phyloP scores from a whole-genome alignment of 768 basidiomycete species.

The Tylopilus felleus region DNA sequence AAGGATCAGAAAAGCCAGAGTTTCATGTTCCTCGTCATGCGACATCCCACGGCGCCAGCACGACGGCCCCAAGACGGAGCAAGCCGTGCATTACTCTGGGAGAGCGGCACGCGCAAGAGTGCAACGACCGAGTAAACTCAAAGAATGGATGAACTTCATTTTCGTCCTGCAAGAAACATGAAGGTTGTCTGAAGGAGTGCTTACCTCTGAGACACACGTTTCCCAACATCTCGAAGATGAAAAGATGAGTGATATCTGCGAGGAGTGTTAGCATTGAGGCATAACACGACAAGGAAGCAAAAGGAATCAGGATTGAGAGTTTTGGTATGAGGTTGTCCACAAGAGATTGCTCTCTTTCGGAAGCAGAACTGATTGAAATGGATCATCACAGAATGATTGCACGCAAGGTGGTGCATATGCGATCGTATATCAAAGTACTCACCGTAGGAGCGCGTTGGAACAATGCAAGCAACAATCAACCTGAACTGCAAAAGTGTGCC shows the following conservation, averaged over 20 bases:
- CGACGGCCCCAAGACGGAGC: slow-evolving; percentile 49
- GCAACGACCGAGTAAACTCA: slow-evolving; percentile 46
- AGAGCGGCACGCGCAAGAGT: slow-evolving; percentile 36
- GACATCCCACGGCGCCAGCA: slow-evolving; percentile 34
- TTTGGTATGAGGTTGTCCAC: slow-evolving; percentile 59
- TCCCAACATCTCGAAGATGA: background rate
- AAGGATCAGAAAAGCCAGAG: slow-evolving; percentile 59
- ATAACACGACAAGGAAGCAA: background rate
- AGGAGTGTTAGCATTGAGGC: slow-evolving; percentile 3
- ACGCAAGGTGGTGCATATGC: background rate
- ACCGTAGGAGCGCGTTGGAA: background rate
- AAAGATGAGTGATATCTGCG: background rate
- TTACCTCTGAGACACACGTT: background rate
- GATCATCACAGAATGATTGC: slow-evolving; percentile 42
- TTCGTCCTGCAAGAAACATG: slow-evolving; percentile 47
- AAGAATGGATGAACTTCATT: slow-evolving; percentile 85
- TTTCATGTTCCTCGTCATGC: slow-evolving; percentile 49
- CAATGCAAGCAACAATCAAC: background rate
- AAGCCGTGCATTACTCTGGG: slow-evolving; percentile 34
- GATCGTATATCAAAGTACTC: slow-evolving; percentile 9
- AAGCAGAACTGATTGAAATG: slow-evolving; percentile 73
- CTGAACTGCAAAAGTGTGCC: background rate
- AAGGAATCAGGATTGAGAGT: slow-evolving; percentile 47
- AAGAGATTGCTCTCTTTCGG: slow-evolving; percentile 74
- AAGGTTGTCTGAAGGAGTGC: background rate